A percentile compares a stretch with the other conserved stretches of the same genome.
Conservation (phyloP, 805 yeast species). For the Helenozyma baotianmanensis region DNA sequence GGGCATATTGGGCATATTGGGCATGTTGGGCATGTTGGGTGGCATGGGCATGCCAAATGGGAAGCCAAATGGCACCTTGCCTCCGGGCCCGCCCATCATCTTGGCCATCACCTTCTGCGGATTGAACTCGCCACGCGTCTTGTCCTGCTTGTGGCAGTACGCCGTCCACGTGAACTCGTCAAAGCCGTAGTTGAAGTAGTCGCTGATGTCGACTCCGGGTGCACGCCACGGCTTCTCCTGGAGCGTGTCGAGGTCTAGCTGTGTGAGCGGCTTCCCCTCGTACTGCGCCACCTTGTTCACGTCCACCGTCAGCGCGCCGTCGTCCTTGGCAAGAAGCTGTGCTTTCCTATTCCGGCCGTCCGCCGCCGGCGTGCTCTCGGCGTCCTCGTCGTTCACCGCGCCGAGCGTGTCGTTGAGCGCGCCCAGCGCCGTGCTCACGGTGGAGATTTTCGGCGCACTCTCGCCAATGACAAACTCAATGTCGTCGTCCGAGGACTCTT, state of each 20-base stretch:
- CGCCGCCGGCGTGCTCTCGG: constrained; percentile 10
- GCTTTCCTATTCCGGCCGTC: constrained; percentile 15
- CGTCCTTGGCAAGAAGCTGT: constrained; percentile 31
- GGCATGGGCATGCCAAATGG: constrained; percentile 17
- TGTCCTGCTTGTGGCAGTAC: constrained; percentile 84
- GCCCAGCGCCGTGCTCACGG: constrained; percentile 22
- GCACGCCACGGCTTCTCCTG: constrained; percentile 98
- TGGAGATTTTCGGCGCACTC: constrained; percentile 16
- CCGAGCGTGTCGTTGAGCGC: constrained; percentile 28
- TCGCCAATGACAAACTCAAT: constrained; percentile 76
- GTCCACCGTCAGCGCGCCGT: constrained; percentile 48
- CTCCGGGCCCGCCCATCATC: constrained; percentile 39
- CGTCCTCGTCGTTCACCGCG: constrained; percentile 26
- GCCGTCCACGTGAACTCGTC: constrained; percentile 96
- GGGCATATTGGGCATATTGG: constrained; percentile 19
- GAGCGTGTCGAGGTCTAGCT: constrained; percentile 70
- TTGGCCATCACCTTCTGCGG: constrained; percentile 75
- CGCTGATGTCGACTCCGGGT: constrained; percentile 93
- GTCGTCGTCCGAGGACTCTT: constrained; percentile 57
- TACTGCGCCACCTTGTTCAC: constrained; percentile 68
- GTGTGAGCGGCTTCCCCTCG: constrained; percentile 80
- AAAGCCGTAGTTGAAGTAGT: constrained; percentile 94
- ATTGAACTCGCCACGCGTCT: constrained; percentile 70
- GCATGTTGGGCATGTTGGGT: constrained; percentile 20
- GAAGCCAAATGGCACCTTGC: constrained; percentile 15